Evolutionary conservation across 805 yeast genomes (phyloP), one percentile per base, ranked within the genome.

Genomic region (Hanseniaspora singularis): DNA sequence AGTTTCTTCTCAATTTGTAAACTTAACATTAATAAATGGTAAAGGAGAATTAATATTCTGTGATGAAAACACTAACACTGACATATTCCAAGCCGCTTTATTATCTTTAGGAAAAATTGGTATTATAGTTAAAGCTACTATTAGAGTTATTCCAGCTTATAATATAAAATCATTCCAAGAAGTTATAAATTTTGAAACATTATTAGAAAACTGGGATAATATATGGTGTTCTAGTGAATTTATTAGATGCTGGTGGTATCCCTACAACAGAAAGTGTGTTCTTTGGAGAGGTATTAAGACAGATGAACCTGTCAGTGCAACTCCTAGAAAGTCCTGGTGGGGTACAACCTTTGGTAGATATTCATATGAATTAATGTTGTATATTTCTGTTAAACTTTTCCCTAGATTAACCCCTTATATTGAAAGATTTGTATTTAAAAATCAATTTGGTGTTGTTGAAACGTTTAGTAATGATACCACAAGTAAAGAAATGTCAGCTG

Each of bases 181-280:
- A 63, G 80, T 87, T 31, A 78, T 89, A 55, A 67, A 76, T 23
- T 86, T 89, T 57, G 81, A 81, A 20, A 75, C 85, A 6, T 65
- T 89, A 20, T 63, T 89, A 54, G 69, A 76, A 51, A 64, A 66
- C 50, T 86, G 94, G 86, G 85, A 81, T 53, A 68, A 70, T 12
- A 63, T 89, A 38, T 89, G 96, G 95, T 75, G 83, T 3, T 77
- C 85, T 39, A 73, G 86, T n/a, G 98, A 89, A 64, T 89, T 77
- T 58, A 81, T 87, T 38, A 76, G 97, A 53, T 76, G 87, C 41
- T 89, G 97, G 96, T 92, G 97, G 97, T 92, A 82, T 63, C 97
- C 98, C 1, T 92, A 89, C 62, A 71, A 92, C 15, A 74, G 76
- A 43, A 81, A 81, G 57, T 84, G 95, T 67, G 77, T 87, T 27